phyloP scores from a whole-genome alignment of 1,139 yeast species.

The Trichomonascaceae sp. region DNA sequence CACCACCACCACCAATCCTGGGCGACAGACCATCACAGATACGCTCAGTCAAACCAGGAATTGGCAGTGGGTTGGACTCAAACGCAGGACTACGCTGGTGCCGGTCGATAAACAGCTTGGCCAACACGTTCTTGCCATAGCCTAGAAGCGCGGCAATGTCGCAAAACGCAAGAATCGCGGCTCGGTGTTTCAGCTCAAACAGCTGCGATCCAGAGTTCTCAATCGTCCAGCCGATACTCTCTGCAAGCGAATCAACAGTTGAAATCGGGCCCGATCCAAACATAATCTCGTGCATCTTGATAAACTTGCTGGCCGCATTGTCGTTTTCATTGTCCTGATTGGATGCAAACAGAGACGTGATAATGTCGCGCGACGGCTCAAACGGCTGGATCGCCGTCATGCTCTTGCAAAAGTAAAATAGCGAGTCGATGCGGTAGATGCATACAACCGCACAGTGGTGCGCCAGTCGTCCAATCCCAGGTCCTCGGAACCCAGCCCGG shows the following conservation, averaged over 20 bases:
- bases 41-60: neutral
- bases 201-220: slow-evolving; percentile 4
- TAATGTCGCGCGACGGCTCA: slow-evolving; percentile 14
- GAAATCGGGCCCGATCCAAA: slow-evolving; percentile 1
- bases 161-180: slow-evolving; percentile 16
- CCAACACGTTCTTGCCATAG: slow-evolving; percentile 12
- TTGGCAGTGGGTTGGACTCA: neutral
- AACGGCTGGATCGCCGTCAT: slow-evolving; percentile 16
- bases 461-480: slow-evolving; percentile 22
- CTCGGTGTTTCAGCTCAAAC: slow-evolving; percentile 10
- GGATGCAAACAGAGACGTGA: slow-evolving; percentile 13
- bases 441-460: slow-evolving; percentile 22
- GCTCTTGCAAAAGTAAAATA: slow-evolving; percentile 22
- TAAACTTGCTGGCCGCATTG: slow-evolving; percentile 10
- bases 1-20: slow-evolving; percentile 2
- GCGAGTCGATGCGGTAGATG: slow-evolving; percentile 16
- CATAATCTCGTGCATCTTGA: slow-evolving; percentile 12
- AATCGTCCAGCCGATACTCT: slow-evolving; percentile 3
- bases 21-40: slow-evolving; percentile 1
- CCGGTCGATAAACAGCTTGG: neutral
- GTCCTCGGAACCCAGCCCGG: slow-evolving; percentile 17
- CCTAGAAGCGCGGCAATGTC: slow-evolving; percentile 17
- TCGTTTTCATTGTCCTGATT: slow-evolving; percentile 9
- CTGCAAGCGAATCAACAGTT: neutral
- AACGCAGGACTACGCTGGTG: neutral